Percentiles rank a stretch among this genome's conserved stretches.
phyloP scores from a whole-genome alignment of 495 filamentous ascomycete genomes.

The Lasiosphaeria miniovina region DNA sequence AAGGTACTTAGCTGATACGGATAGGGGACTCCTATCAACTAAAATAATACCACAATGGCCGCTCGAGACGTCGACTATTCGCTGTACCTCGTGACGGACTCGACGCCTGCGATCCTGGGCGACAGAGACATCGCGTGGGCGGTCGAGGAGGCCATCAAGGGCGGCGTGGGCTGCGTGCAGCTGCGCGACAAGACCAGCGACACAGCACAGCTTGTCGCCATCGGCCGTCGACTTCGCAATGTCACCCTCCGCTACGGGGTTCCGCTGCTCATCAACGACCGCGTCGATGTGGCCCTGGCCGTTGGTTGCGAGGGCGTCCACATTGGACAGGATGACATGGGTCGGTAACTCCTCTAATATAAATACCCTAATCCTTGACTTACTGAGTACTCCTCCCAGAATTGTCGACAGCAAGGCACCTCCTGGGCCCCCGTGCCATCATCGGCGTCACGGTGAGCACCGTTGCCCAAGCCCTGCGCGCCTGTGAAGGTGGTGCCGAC shows the following conservation, averaged over 20 bases:
- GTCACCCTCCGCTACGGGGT: slow-evolving; percentile 66
- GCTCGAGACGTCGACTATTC: slow-evolving; percentile 44
- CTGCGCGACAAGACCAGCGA: slow-evolving; percentile 85
- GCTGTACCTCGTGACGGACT: slow-evolving; percentile 91
- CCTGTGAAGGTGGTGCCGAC: slow-evolving; percentile 69
- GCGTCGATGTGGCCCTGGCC: slow-evolving; percentile 87
- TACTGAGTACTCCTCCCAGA: slow-evolving; percentile 36
- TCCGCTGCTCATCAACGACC: slow-evolving; percentile 91
- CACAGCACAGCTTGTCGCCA: slow-evolving; percentile 68
- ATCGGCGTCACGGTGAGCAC: slow-evolving; percentile 69
- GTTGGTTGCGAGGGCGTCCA: slow-evolving; percentile 88
- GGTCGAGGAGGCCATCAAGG: slow-evolving; percentile 72
- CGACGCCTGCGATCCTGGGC: slow-evolving; percentile 73
- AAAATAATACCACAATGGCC: too few relatives aligned
- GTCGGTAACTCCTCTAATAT: slow-evolving; percentile 41
- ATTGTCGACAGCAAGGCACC: slow-evolving; percentile 59
- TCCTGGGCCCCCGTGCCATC: slow-evolving; percentile 67
- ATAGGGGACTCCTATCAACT: too few relatives aligned
- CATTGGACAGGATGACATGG: slow-evolving; percentile 91
- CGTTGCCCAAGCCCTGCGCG: slow-evolving; percentile 63
- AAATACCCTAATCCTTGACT: not conserved
- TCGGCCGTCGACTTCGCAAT: slow-evolving; percentile 64
- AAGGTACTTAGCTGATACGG: too few relatives aligned
- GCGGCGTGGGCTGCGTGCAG: slow-evolving; percentile 86
- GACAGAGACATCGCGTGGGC: slow-evolving; percentile 65